Evolutionary conservation across 208 protist species (phyloP).

Genomic region (Trypanosoma mega): DNA sequence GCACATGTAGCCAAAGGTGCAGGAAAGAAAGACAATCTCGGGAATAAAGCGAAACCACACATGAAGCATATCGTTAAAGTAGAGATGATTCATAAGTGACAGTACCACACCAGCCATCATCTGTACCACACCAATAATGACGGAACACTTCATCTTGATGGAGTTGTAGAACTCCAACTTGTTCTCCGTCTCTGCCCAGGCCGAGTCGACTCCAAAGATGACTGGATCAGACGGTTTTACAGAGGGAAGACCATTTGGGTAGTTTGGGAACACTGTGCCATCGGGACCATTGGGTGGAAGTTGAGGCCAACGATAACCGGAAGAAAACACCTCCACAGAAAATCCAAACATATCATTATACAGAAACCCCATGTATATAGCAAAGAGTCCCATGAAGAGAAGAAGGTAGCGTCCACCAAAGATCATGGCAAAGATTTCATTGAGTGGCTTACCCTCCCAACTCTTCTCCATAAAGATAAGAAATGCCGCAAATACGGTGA

Average conservation of each 20-base stretch:
- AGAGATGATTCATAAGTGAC: constrained; percentile 90
- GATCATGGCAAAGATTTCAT: constrained; percentile 91
- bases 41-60: constrained; percentile 96
- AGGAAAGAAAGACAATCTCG: constrained; percentile 95
- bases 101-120: constrained; percentile 97
- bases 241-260: constrained; percentile 36
- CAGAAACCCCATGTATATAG: constrained; percentile 95
- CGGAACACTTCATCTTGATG: constrained; percentile 85
- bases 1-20: constrained; percentile 96
- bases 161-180: constrained; percentile 97
- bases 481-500: constrained; percentile 82
- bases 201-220: constrained; percentile 87
- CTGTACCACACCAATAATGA: constrained; percentile 96
- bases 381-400: constrained; percentile 95
- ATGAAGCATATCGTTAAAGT: constrained; percentile 90
- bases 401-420: constrained; percentile 94
- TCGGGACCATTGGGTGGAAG: constrained; percentile 48
- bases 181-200: constrained; percentile 93
- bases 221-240: constrained; percentile 46
- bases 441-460: constrained; percentile 78
- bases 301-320: constrained; percentile 46
- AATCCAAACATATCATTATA: constrained; percentile 96
- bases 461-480: constrained; percentile 89
- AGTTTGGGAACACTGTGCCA: constrained; percentile 42
- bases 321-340: constrained; percentile 83